phyloP scores from a whole-genome alignment of 2,329 filamentous ascomycete genomes.

The Acephala macrosclerotiorum region DNA sequence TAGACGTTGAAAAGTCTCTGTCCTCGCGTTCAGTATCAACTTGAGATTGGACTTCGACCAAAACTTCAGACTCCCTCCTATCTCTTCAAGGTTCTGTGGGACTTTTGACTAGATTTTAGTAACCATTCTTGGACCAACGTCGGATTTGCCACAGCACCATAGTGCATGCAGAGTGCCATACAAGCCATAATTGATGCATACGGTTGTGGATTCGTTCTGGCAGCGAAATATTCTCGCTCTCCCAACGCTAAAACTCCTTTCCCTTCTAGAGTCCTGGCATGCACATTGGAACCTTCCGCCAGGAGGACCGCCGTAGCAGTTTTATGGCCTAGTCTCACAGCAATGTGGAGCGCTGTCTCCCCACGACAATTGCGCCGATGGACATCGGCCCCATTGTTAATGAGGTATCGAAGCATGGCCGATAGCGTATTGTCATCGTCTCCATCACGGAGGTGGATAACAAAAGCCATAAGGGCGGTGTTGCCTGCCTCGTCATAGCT shows the following conservation, averaged over 20 bases:
- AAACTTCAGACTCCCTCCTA: not conserved
- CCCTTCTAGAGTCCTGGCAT: slow-evolving; percentile 23
- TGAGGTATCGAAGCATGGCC: slow-evolving; percentile 23
- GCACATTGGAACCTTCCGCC: slow-evolving; percentile 25
- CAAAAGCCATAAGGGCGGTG: slow-evolving; percentile 30
- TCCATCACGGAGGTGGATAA: slow-evolving; percentile 25
- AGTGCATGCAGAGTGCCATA: slow-evolving; percentile 30
- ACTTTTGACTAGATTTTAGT: not conserved
- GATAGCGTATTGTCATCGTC: slow-evolving; percentile 29
- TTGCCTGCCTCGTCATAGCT: slow-evolving; percentile 28
- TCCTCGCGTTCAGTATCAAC: too few relatives aligned
- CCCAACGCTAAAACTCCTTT: slow-evolving; percentile 26
- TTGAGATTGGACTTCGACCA: too few relatives aligned
- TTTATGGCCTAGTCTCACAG: slow-evolving; percentile 30
- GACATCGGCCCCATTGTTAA: slow-evolving; percentile 26
- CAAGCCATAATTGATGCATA: slow-evolving; percentile 34
- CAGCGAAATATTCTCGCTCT: slow-evolving; percentile 27
- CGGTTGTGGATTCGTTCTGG: slow-evolving; percentile 23
- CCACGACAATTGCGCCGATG: slow-evolving; percentile 29
- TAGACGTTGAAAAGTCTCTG: too few relatives aligned
- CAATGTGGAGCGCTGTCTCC: slow-evolving; percentile 32
- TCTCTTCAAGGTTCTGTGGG: not conserved
- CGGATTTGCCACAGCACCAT: slow-evolving; percentile 27
- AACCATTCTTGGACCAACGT: slow-evolving; percentile 30
- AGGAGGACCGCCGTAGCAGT: slow-evolving; percentile 27